Conservation (phyloP, 2,329 filamentous ascomycete species). For the Pseudogymnoascus sp. region DNA sequence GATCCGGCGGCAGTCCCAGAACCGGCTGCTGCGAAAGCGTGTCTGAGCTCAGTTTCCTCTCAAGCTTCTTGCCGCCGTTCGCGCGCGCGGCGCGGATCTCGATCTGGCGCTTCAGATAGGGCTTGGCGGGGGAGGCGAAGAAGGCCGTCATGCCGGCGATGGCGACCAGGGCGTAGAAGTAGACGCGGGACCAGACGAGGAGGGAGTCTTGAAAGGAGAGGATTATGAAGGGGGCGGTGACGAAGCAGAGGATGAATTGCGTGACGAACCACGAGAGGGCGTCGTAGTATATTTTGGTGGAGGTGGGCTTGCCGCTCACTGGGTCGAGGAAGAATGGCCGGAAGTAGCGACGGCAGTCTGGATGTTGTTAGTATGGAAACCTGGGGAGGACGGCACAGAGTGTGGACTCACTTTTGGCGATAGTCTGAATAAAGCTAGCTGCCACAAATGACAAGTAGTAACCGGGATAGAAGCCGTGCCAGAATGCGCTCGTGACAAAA, state of each 20-base stretch:
- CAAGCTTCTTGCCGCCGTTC: conserved; percentile 25
- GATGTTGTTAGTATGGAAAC: conserved; percentile 14
- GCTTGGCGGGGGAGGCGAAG: conserved; percentile 73
- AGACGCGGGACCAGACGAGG: conserved; percentile 72
- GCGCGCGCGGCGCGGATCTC: conserved; percentile 41
- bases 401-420: conserved; percentile 71
- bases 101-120: conserved; percentile 49
- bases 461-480: conserved; percentile 96
- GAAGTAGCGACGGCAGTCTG: conserved; percentile 80
- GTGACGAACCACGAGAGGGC: conserved; percentile 65
- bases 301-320: conserved; percentile 57
- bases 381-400: background rate
- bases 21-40: conserved; percentile 48
- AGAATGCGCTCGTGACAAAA: conserved; percentile 88
- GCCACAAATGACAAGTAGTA: conserved; percentile 90
- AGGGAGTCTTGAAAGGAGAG: conserved; percentile 65
- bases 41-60: conserved; percentile 48
- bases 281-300: conserved; percentile 81
- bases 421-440: conserved; percentile 84
- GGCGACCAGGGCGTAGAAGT: conserved; percentile 75
- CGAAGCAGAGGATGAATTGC: conserved; percentile 76
- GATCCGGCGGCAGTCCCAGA: conserved; percentile 72
- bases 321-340: conserved; percentile 89
- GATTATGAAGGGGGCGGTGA: conserved; percentile 75
- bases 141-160: conserved; percentile 58